Percentiles rank a stretch among this genome's conserved stretches.
These are phyloP conservation scores for Thinopyrum obtusiflorum DNA, from an alignment of 202 grass and related monocot genomes.

Conservation along the genomic window DNA sequence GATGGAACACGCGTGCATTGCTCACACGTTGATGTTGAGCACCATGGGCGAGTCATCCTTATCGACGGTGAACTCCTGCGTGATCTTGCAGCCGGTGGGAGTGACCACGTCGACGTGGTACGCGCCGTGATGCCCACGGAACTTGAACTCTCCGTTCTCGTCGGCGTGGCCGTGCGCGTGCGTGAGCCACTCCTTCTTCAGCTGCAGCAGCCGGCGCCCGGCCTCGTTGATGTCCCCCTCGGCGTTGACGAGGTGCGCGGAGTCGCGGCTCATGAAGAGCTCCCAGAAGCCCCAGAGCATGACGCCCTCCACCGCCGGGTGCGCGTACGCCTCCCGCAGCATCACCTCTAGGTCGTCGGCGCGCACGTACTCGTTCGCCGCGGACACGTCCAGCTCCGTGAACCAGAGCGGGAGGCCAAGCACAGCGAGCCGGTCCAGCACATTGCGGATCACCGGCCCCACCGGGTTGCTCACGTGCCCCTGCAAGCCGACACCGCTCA, in stretches of 20 bases:
- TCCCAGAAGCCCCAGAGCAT: slow-evolving; percentile 98
- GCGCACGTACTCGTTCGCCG: slow-evolving; percentile 64
- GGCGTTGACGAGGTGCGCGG: slow-evolving; percentile 68
- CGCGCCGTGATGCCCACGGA: slow-evolving; percentile 63
- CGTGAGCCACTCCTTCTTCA: slow-evolving; percentile 82
- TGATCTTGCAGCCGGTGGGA: slow-evolving; percentile 39
- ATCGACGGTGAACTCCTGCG: slow-evolving; percentile 65
- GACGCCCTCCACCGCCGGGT: slow-evolving; percentile 77
- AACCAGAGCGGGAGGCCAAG: slow-evolving; percentile 82
- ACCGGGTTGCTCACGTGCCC: slow-evolving; percentile 67
- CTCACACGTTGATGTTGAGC: slow-evolving; percentile 59
- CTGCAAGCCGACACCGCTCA: slow-evolving; percentile 64
- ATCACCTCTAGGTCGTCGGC: slow-evolving; percentile 87
- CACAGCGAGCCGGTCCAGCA: slow-evolving; percentile 58
- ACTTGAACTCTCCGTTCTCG: slow-evolving; percentile 67
- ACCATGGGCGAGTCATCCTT: slow-evolving; percentile 63
- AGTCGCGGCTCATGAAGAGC: slow-evolving; percentile 68
- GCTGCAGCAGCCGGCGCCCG: slow-evolving; percentile 44
- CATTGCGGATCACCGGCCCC: slow-evolving; percentile 39
- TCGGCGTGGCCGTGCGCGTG: slow-evolving; percentile 47
- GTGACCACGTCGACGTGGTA: slow-evolving; percentile 65
- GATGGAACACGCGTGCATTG: neutral
- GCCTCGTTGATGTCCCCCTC: slow-evolving; percentile 79
- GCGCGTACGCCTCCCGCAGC: slow-evolving; percentile 74
- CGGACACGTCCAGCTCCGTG: slow-evolving; percentile 84